phyloP scores from a whole-genome alignment of 2,329 filamentous ascomycete genomes.

The Paraphaeosphaeria sporulosa region DNA sequence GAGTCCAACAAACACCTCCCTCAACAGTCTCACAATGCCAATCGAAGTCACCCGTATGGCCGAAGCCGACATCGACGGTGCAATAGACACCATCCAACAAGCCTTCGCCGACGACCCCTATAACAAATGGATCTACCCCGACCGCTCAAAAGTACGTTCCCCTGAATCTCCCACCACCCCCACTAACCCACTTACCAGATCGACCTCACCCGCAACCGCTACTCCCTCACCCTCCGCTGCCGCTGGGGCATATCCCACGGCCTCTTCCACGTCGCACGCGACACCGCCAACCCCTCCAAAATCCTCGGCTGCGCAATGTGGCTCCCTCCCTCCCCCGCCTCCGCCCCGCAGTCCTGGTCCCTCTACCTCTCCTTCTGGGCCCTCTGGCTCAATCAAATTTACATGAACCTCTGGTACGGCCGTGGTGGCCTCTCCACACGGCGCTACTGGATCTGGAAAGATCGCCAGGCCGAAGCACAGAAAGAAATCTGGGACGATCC shows the following conservation, averaged over 20 bases:
- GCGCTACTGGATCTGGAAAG: slow-evolving; percentile 78
- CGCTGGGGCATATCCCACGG: slow-evolving; percentile 74
- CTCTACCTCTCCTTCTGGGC: slow-evolving; percentile 70
- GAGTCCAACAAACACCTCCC: not conserved
- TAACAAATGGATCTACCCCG: slow-evolving; percentile 69
- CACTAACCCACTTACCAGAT: slow-evolving; percentile 55
- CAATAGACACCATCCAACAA: slow-evolving; percentile 70
- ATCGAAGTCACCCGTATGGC: slow-evolving; percentile 65
- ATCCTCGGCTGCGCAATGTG: slow-evolving; percentile 78
- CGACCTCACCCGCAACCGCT: slow-evolving; percentile 65
- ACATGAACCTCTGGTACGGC: slow-evolving; percentile 73
- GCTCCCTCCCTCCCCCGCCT: slow-evolving; percentile 64
- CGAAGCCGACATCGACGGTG: slow-evolving; percentile 67
- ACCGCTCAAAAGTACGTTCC: slow-evolving; percentile 60
- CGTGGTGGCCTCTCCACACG: slow-evolving; percentile 72
- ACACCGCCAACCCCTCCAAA: slow-evolving; percentile 56
- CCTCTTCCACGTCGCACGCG: slow-evolving; percentile 74
- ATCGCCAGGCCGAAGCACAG: slow-evolving; percentile 68
- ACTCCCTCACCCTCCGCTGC: slow-evolving; percentile 70
- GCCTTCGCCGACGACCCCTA: slow-evolving; percentile 74
- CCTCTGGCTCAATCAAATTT: slow-evolving; percentile 70
- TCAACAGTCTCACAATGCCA: slow-evolving; percentile 38
- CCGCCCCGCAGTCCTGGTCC: slow-evolving; percentile 63
- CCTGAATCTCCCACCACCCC: slow-evolving; percentile 14
- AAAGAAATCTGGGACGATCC: slow-evolving; percentile 69